phyloP scores from a whole-genome alignment of 768 basidiomycete genomes.

The Russula sp. region DNA sequence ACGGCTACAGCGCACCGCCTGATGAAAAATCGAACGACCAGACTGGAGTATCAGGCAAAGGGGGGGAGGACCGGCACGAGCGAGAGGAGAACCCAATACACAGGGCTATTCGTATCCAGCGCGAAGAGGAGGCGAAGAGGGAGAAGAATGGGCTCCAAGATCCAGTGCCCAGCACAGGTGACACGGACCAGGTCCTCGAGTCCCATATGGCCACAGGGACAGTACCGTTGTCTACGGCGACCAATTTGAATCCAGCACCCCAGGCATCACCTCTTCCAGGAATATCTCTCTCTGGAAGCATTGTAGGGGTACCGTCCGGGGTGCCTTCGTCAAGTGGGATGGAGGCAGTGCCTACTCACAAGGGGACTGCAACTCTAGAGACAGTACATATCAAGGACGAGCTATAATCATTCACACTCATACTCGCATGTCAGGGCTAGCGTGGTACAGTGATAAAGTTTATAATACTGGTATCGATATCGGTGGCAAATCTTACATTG shows the following conservation, averaged over 20 bases:
- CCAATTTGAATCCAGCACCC: background rate
- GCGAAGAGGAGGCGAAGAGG: conserved; percentile 26
- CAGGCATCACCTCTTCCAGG: background rate
- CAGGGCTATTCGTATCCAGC: conserved; percentile 27
- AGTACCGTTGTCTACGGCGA: conserved; percentile 13
- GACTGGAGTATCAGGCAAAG: conserved; percentile 18
- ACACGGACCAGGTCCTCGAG: conserved; percentile 26
- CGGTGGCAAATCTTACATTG: conserved; percentile 9
- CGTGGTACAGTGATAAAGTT: conserved; percentile 9
- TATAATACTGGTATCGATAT: conserved; percentile 20
- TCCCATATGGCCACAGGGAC: conserved; percentile 20
- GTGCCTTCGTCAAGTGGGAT: background rate
- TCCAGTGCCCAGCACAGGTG: conserved; percentile 26
- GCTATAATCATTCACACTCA: conserved; percentile 10
- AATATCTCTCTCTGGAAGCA: background rate
- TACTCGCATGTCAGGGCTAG: background rate
- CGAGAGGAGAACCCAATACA: conserved; percentile 29
- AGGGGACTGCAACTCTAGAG: background rate
- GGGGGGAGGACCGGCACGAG: conserved; percentile 21
- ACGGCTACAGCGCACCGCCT: conserved; percentile 43
- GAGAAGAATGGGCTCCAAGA: conserved; percentile 19
- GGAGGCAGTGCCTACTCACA: background rate
- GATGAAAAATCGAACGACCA: conserved; percentile 35
- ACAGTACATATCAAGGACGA: conserved; percentile 14
- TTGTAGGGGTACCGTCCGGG: background rate